These are phyloP conservation scores for Gossypioides kirkii DNA, from an alignment of 345 rosid genomes.

Conservation along the genomic window DNA sequence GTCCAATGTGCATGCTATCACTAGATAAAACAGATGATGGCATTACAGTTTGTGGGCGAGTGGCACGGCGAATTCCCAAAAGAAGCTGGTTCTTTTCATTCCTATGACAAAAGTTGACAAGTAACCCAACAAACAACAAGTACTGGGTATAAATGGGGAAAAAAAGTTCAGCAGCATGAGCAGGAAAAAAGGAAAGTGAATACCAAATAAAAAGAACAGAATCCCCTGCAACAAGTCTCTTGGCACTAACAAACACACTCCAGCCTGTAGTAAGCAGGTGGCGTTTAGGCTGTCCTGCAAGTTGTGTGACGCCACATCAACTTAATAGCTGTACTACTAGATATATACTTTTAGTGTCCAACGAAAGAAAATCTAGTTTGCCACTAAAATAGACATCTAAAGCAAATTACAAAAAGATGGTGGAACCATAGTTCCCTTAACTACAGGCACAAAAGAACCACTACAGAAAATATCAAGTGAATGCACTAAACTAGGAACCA, in stretches of 20 bases:
- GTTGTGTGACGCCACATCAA: background rate
- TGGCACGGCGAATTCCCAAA: slow-evolving; percentile 39
- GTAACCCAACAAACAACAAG: background rate
- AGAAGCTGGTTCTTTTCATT: slow-evolving; percentile 48
- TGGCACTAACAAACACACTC: slow-evolving; percentile 50
- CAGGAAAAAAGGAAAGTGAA: background rate
- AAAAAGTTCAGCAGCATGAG: background rate
- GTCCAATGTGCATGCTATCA: slow-evolving; percentile 48
- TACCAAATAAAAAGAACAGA: slow-evolving; percentile 45
- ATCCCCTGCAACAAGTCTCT: slow-evolving; percentile 42
- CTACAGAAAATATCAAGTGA: background rate
- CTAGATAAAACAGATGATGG: slow-evolving; percentile 45
- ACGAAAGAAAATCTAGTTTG: background rate
- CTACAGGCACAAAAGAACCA: slow-evolving; percentile 2
- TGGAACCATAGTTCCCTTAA: background rate
- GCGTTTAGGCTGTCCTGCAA: slow-evolving; percentile 47
- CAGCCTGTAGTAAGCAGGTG: slow-evolving; percentile 47
- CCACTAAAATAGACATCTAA: background rate
- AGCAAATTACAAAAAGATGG: background rate
- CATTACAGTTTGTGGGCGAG: slow-evolving; percentile 38
- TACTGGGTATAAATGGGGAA: background rate
- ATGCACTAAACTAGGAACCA: background rate
- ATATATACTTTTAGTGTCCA: slow-evolving; percentile 2
- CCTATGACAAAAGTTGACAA: slow-evolving; percentile 15
- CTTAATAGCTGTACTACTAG: background rate